Evolutionary conservation across 495 filamentous ascomycete species (phyloP), one percentile per base, ranked within the genome.

Genomic region (Platismatia glauca): DNA sequence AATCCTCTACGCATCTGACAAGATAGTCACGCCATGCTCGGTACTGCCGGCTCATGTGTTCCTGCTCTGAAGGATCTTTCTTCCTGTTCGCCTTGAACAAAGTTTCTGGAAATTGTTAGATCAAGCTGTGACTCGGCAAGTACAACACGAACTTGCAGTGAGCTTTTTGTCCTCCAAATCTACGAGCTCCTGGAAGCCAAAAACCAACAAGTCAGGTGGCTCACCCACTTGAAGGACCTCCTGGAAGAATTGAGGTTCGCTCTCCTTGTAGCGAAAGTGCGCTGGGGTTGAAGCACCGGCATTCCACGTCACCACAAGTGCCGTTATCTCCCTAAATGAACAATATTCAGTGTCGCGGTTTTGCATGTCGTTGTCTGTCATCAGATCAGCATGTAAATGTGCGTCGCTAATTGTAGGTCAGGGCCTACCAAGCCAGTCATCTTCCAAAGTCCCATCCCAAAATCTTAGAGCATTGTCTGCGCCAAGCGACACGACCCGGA

Each of bases 161-260:
- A 94, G 86, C 66, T 89, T 95, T 77, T 96, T 98, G 71, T 97
- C 90, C 70, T 98, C 94, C 18, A 98, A 77, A 69, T 98, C 95
- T 16, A 98, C 93, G 12, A 98, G 79, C 72, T 98, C 94, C 71
- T 98, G 94, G 72, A 98, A 98, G 13, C 94, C 94, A 80, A 97
- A 98, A 6, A 98, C 84, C 7, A 98, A 77, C 57, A 98, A 87
- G 67, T 97, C 94, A 0, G 94, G 90, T 12, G 87, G 85, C 57
- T 87, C 79, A 60, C 88, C 85, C 37, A 77, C 81, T 63, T 85
- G 78, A 46, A 96, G 76, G 0, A 94, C 79, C 60, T 89, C 79
- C 66, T 83, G 82, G 62, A 97, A 86, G 72, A 97, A 96, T 37
- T 79, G 76, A 7, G 79, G 79, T 66, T 93, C 88, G 31, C 78